phyloP scores from a whole-genome alignment of 2,329 filamentous ascomycete genomes.

The Fusarium praegraminearum region DNA sequence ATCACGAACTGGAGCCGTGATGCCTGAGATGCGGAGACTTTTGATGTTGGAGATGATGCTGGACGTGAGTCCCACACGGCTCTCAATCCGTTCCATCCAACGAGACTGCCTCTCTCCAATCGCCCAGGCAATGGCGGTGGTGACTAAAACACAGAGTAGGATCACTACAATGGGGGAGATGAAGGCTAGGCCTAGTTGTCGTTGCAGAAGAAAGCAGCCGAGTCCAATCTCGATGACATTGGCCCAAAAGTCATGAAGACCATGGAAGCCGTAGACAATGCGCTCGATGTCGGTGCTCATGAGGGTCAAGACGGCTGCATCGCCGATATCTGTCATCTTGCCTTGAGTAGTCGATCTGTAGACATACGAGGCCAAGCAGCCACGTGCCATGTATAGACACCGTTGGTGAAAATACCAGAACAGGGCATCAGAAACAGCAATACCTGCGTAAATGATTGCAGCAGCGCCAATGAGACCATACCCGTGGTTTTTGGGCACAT shows the following conservation, averaged over 20 bases:
- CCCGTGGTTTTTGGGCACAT: neutral
- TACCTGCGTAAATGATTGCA: neutral
- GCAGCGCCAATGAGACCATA: constrained; percentile 6
- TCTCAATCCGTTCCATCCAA: constrained; percentile 1
- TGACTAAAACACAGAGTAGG: neutral
- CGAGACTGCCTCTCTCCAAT: neutral
- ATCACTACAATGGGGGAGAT: constrained; percentile 3
- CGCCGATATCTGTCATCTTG: constrained; percentile 1
- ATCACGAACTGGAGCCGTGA: neutral
- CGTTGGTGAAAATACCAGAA: constrained; percentile 5
- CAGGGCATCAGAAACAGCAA: neutral
- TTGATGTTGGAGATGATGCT: constrained; percentile 12
- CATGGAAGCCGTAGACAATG: neutral
- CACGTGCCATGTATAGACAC: constrained; percentile 2
- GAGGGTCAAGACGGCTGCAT: neutral
- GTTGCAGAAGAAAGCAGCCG: neutral
- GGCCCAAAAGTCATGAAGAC: constrained; percentile 4
- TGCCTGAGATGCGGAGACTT: constrained; percentile 2
- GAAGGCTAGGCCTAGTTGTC: constrained; percentile 1
- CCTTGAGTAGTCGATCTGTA: neutral
- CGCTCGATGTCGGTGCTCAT: constrained; percentile 2
- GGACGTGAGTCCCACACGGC: constrained; percentile 6
- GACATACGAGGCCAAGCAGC: neutral
- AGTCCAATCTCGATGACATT: constrained; percentile 4
- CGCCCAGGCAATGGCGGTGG: neutral